Evolutionary conservation across 2,329 filamentous ascomycete genomes (phyloP).

Genomic region (Arthrobotrys conoides): DNA sequence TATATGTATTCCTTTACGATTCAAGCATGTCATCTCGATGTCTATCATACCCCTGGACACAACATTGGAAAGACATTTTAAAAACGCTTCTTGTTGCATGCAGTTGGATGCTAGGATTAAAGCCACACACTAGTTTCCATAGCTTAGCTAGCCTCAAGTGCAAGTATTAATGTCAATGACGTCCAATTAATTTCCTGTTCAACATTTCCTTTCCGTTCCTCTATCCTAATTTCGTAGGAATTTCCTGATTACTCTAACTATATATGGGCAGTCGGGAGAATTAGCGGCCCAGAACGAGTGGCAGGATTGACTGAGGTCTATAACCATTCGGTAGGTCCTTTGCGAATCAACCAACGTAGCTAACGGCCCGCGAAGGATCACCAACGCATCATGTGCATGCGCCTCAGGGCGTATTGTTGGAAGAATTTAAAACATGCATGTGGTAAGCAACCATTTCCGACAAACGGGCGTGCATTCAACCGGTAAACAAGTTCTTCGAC

Average conservation of each 20-base stretch:
- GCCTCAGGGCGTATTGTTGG: not conserved
- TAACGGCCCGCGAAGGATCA: slow-evolving; percentile 14
- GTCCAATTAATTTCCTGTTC: not conserved
- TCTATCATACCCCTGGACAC: not conserved
- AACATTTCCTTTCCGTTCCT: not conserved
- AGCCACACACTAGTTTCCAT: not conserved
- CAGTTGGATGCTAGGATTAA: not conserved
- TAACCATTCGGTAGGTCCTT: slow-evolving; percentile 16
- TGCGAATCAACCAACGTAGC: not conserved
- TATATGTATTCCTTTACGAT: not conserved
- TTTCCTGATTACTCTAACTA: slow-evolving; percentile 1
- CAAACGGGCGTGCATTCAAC: not conserved
- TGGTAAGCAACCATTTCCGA: not conserved
- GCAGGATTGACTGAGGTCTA: not conserved
- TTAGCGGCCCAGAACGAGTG: not conserved
- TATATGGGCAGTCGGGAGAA: not conserved
- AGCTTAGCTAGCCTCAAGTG: too few relatives aligned
- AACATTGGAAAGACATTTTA: not conserved
- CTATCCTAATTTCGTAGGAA: not conserved
- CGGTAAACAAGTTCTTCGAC: not conserved
- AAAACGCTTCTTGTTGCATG: not conserved
- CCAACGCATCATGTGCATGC: slow-evolving; percentile 4
- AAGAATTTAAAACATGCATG: slow-evolving; percentile 22
- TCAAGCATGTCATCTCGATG: not conserved
- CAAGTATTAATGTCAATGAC: not conserved